phyloP scores from a whole-genome alignment of 768 basidiomycete genomes.

The Tricholoma furcatifolium region DNA sequence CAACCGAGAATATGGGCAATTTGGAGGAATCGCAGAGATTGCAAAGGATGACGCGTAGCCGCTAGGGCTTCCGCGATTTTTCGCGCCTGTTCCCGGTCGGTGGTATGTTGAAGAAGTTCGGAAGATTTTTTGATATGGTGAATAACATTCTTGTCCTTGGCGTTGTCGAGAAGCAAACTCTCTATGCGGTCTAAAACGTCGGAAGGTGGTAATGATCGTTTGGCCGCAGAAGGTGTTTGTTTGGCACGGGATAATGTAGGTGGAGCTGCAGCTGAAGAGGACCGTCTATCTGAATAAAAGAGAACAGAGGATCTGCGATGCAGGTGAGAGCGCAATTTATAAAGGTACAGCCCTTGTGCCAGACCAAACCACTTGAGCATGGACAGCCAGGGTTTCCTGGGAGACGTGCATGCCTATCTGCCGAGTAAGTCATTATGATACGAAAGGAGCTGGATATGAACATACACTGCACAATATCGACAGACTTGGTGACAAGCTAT shows the following conservation, averaged over 20 bases:
- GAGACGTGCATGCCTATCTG: constrained; percentile 14
- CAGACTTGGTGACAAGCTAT: no score
- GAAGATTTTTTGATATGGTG: constrained; percentile 18
- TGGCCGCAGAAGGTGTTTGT: neutral
- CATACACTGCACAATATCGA: constrained; percentile 5
- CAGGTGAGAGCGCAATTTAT: constrained; percentile 29
- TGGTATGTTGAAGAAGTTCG: constrained; percentile 24
- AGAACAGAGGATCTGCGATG: constrained; percentile 7
- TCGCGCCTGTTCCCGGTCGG: constrained; percentile 30
- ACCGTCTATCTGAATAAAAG: constrained; percentile 5
- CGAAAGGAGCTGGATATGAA: neutral
- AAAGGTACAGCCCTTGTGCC: constrained; percentile 53
- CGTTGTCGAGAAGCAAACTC: constrained; percentile 3
- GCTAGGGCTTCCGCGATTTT: constrained; percentile 32
- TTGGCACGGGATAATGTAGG: neutral
- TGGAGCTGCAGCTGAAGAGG: neutral
- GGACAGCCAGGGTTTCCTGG: constrained; percentile 52
- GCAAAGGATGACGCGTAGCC: constrained; percentile 31
- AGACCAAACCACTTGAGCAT: constrained; percentile 69
- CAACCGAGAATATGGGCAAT: constrained; percentile 51
- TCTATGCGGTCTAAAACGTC: constrained; percentile 10
- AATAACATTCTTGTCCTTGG: constrained; percentile 7
- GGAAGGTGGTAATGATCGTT: constrained; percentile 1
- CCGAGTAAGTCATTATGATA: neutral
- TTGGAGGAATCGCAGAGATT: constrained; percentile 43